phyloP scores from a whole-genome alignment of 73 alveolate genomes.

The Uronychia binucleata region DNA sequence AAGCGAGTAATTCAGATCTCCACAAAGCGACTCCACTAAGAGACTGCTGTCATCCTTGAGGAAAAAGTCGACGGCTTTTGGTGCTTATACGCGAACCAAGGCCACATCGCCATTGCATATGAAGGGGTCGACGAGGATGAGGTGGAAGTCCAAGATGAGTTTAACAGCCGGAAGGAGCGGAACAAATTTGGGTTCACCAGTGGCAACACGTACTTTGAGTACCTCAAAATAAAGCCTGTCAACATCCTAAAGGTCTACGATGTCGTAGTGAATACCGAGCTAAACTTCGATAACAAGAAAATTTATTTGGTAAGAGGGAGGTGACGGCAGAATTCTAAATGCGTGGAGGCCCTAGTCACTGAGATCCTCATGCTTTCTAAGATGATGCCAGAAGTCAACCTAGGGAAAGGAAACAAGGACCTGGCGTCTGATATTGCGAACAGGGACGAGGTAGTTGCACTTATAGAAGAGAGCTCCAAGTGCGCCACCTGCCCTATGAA shows the following conservation, averaged over 20 bases:
- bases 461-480: neutral
- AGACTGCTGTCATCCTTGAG: constrained; percentile 8
- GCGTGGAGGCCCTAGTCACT: neutral
- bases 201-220: constrained; percentile 13
- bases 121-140: neutral
- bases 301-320: neutral
- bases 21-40: neutral
- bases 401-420: neutral
- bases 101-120: neutral
- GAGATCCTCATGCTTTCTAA: neutral
- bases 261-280: neutral
- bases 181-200: neutral
- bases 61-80: neutral
- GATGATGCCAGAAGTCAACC: constrained; percentile 9
- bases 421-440: neutral
- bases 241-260: constrained; percentile 5
- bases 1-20: constrained; percentile 11
- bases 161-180: neutral
- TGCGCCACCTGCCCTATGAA: neutral
- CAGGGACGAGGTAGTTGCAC: neutral
- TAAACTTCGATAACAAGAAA: neutral
- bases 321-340: neutral
- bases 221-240: neutral
- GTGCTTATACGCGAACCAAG: neutral
- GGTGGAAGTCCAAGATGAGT: neutral